A percentile compares a stretch with the other conserved stretches of the same genome.
Evolutionary conservation across 176 grass and related monocot genomes (phyloP).

Genomic region (Zizania latifolia): DNA sequence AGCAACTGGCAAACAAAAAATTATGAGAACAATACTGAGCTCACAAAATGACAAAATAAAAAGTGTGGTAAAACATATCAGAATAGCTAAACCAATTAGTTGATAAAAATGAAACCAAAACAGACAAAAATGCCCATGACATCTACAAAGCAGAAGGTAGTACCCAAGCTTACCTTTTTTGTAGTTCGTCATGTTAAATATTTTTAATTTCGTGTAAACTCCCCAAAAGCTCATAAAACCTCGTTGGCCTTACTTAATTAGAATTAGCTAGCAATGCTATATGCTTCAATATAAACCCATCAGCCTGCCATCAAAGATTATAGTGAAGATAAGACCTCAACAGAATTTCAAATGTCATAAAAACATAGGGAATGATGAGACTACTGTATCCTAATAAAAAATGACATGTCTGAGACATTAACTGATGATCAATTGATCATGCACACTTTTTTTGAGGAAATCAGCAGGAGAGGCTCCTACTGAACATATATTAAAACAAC

Average conservation of each 20-base stretch:
- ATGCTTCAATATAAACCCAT: slow-evolving; percentile 62
- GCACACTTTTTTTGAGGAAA: no score
- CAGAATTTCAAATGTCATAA: neutral
- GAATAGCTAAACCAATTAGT: neutral
- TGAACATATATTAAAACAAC: no score
- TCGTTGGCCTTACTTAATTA: slow-evolving; percentile 65
- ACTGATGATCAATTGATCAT: neutral
- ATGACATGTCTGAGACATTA: neutral
- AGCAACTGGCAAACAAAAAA: slow-evolving; percentile 54
- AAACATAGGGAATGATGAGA: neutral
- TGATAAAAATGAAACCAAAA: neutral
- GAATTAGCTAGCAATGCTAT: slow-evolving; percentile 67
- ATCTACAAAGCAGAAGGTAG: neutral
- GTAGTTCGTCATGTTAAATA: slow-evolving; percentile 69
- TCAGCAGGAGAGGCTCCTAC: no score
- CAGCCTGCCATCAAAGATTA: slow-evolving; percentile 45
- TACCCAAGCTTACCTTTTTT: slow-evolving; percentile 46
- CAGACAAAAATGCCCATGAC: neutral
- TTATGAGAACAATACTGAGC: neutral
- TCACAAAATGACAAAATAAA: neutral
- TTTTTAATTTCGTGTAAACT: slow-evolving; percentile 81
- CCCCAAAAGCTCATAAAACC: slow-evolving; percentile 84
- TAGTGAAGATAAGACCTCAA: neutral
- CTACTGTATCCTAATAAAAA: neutral
- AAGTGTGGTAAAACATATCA: neutral